phyloP scores from a whole-genome alignment of 768 basidiomycete genomes.

The Xerocomellus dryophilus region DNA sequence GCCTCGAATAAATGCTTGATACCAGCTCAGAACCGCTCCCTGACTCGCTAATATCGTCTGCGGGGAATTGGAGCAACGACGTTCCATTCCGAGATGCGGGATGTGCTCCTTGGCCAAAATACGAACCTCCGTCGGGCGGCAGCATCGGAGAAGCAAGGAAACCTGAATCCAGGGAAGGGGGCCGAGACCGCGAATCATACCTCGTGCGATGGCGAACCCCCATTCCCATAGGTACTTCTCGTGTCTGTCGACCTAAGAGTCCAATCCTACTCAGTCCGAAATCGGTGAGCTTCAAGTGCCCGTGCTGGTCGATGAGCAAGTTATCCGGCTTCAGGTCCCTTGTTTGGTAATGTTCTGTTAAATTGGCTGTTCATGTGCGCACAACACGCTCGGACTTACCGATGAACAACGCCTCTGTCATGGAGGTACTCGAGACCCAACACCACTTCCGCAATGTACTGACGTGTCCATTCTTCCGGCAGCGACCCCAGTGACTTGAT shows the following conservation, averaged over 20 bases:
- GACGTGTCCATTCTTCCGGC: constrained; percentile 95
- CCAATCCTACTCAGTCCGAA: constrained; percentile 97
- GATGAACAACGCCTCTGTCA: constrained; percentile 91
- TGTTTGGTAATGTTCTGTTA: constrained; percentile 9
- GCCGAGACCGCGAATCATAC: constrained; percentile 68
- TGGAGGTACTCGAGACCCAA: constrained; percentile 97
- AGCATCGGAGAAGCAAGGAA: constrained; percentile 77
- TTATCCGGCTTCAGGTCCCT: constrained; percentile 99
- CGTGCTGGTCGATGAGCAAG: constrained; percentile 92
- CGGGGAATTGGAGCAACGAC: constrained; percentile 63
- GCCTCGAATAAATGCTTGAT: constrained; percentile 51
- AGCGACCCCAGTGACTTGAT: constrained; percentile 93
- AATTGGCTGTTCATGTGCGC: not conserved
- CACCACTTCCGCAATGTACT: constrained; percentile 95
- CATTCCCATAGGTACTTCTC: constrained; percentile 51
- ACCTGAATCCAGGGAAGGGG: constrained; percentile 77
- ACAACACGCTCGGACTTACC: constrained; percentile 49
- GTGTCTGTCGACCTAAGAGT: constrained; percentile 94
- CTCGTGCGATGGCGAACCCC: constrained; percentile 52
- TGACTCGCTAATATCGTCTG: constrained; percentile 85
- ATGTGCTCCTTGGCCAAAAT: constrained; percentile 69
- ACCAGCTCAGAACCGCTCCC: constrained; percentile 78
- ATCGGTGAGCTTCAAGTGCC: constrained; percentile 96
- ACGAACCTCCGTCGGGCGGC: constrained; percentile 70
- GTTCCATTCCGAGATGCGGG: constrained; percentile 56